These are phyloP conservation scores for Eucalyptus camaldulensis DNA, from an alignment of 345 rosid species.

Conservation along the genomic window DNA sequence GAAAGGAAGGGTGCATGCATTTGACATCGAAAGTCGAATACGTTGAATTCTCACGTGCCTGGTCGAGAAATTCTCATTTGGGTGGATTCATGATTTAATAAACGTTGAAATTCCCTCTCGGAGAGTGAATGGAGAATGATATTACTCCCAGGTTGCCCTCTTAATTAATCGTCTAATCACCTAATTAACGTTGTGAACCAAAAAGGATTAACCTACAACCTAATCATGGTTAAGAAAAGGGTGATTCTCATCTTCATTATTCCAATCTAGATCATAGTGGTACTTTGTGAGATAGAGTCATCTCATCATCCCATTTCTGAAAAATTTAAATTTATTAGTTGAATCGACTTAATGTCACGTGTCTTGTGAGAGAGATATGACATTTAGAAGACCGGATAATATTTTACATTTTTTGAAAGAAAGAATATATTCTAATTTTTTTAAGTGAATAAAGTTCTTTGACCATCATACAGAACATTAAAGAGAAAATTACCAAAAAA, in stretches of 20 bases:
- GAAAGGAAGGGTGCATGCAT: background rate
- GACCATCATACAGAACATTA: background rate
- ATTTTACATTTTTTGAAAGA: background rate
- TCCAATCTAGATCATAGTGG: background rate
- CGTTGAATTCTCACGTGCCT: background rate
- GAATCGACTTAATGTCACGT: fast-evolving
- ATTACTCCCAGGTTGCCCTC: background rate
- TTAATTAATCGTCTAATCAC: background rate
- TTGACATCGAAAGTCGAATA: background rate
- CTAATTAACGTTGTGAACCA: background rate
- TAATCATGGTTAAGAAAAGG: background rate
- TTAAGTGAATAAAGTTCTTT: background rate
- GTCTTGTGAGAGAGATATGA: background rate
- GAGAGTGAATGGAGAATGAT: background rate
- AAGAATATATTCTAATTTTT: background rate
- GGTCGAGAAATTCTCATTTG: background rate
- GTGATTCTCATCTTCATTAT: background rate
- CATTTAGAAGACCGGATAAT: background rate
- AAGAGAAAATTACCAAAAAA: background rate
- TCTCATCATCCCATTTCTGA: background rate
- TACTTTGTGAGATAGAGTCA: background rate
- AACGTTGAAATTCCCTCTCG: background rate
- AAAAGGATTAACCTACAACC: background rate
- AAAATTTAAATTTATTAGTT: background rate
- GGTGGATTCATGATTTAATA: background rate